Base-by-base conservation (phyloP, 208 protist genomes). In the Crithidia fasciculata region DNA sequence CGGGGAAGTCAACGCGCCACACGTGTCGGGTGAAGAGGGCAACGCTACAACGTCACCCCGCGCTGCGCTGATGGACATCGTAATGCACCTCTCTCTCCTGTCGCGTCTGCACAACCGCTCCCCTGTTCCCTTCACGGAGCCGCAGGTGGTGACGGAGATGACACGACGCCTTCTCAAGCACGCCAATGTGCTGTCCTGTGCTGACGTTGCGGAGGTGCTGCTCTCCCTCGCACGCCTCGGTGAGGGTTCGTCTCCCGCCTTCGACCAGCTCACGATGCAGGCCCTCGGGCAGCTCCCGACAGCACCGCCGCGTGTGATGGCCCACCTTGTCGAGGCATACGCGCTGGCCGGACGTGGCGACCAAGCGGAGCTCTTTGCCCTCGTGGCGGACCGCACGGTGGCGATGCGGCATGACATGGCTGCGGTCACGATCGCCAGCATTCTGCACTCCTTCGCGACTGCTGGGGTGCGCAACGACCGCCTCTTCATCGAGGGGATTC, bases 401-500 rank as follows among this genome's bases (percentile, higher is more conserved):
- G 82, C 78, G 39, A 78, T 78, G 71, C 88, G 89, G 66, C 57
- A 84, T 36, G 78, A 88, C 16, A 83, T 92, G 45, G 80, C 90
- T 0, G 88, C 90, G 9, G 77, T 90, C 4, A 90, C 83, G 4
- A 93, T 95, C 18, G 86, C 89, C 16, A 75, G 78, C 56, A 74
- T 97, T 9, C 80, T 97, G 18, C 75, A 70, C 43, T 82, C 88
- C 56, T 94, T 97, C 61, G 88, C 92, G 7, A 68, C 73, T 10
- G 80, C 85, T 15, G 83, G 82, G 8, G 74, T 88, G 47, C 75
- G 78, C 4, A 78, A 97, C 67, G 88, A 95, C 64, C 71, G 79
- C 18, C 73, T 97, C 5, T 97, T 97, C 65, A 87, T 97, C 61
- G 86, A 94, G 75, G 72, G 87, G 47, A 91, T 97, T 44, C 88